Evolutionary conservation across 768 basidiomycete genomes (phyloP).

Genomic region (Lentinula edodes): DNA sequence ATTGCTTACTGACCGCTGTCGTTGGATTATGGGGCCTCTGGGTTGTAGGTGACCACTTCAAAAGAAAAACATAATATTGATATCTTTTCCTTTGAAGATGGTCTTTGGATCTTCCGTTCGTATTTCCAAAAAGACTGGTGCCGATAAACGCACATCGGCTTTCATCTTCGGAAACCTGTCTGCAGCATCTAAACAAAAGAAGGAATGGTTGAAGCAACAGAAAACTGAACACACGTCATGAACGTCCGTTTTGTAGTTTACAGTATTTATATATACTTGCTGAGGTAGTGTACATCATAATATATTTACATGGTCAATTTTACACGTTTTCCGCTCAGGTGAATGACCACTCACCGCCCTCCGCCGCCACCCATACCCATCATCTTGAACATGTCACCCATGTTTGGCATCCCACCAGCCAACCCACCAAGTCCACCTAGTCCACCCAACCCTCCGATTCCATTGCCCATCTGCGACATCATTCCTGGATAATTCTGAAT

Average conservation of each 20-base stretch:
- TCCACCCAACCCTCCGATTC: constrained; percentile 54
- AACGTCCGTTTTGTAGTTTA: background rate
- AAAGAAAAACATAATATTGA: background rate
- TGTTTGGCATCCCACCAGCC: constrained; percentile 51
- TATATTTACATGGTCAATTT: background rate
- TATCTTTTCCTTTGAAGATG: constrained; percentile 32
- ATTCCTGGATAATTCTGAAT: constrained; percentile 47
- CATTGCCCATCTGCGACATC: constrained; percentile 83
- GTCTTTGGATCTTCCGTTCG: constrained; percentile 52
- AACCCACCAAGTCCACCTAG: constrained; percentile 54
- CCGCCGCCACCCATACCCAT: constrained; percentile 59
- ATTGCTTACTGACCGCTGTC: constrained; percentile 42
- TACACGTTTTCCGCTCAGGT: too few species aligned
- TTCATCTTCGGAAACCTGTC: constrained; percentile 76
- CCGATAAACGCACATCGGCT: constrained; percentile 75
- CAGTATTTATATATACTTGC: too few species aligned
- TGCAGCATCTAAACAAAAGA: constrained; percentile 60
- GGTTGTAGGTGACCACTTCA: constrained; percentile 44
- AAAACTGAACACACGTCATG: constrained; percentile 14
- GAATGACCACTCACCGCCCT: constrained; percentile 19
- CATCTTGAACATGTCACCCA: constrained; percentile 83
- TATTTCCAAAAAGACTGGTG: constrained; percentile 68
- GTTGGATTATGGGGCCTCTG: constrained; percentile 68
- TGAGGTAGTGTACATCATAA: background rate
- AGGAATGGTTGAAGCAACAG: constrained; percentile 43